Base-by-base conservation (phyloP, 2,329 filamentous ascomycete species). In the Penicillium sp. region DNA sequence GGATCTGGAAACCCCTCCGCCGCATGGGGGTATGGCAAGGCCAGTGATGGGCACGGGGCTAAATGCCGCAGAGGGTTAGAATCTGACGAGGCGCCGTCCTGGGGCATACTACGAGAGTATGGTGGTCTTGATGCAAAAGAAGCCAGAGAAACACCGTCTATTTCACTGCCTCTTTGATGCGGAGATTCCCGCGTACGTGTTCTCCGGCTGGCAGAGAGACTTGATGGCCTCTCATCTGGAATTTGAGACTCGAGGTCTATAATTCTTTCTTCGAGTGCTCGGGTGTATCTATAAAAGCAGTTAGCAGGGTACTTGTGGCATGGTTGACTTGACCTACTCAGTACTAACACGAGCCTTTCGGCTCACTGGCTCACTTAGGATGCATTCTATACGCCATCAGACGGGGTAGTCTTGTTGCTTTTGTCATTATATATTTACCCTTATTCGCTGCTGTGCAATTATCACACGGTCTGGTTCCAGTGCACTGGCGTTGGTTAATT, bases 221-320 rank as follows among this genome's bases (percentile, higher is more conserved):
- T 36, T 27, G 21, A n/a, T 39, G n/a, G 10, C 13, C 15, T 47
- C 19, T n/a, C 21, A 5, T 36, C 44, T 23, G 46, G 11, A 25
- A 53, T 36, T 48, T 55, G 57, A 46, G 57, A 53, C 39, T 61
- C 59, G 7, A 61, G 57, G 1, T 49, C 48, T 27, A 41, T 25
- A 19, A 61, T 51, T 38, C 45, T 57, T 33, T 55, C 48, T 23
- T 61, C 53, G 3, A 61, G 57, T n/a, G 57, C 51, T 46, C 44
- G 43, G 29, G 47, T 53, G 54, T 61, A 61, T 29, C 59, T 60
- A 40, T 16, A 31, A 13, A 29, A 5, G 39, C 9, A 40, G 40
- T 49, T 13, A 52, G 46, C 5, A 13, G 15, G 11, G 25, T 38
- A 33, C 9, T 29, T 21, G 2, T 13, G 10, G 5, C 6, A 11